These are phyloP conservation scores for Paecilomyces formosus DNA, from an alignment of 2,329 filamentous ascomycete species.

Conservation along the genomic window DNA sequence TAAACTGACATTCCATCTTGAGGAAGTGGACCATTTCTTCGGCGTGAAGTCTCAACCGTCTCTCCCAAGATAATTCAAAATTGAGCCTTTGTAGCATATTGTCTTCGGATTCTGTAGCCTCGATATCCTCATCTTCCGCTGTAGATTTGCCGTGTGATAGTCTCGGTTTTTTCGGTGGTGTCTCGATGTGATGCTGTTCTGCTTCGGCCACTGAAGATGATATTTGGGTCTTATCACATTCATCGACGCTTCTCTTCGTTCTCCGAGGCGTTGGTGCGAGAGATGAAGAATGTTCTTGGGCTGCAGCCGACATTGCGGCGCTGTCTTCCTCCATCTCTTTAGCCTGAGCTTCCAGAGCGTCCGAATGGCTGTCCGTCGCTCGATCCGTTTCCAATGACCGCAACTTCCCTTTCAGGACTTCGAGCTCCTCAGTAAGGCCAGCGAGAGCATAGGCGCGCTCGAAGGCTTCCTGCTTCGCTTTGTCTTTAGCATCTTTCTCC, in stretches of 20 bases:
- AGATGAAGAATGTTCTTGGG: constrained; percentile 25
- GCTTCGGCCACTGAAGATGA: constrained; percentile 4
- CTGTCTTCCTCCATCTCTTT: constrained; percentile 20
- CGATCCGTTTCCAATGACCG: constrained; percentile 26
- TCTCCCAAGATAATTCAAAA: constrained; percentile 46
- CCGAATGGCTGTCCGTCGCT: constrained; percentile 20
- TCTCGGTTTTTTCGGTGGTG: constrained; percentile 25
- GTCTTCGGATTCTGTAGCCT: constrained; percentile 23
- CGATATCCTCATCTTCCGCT: constrained; percentile 17
- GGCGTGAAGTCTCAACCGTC: constrained; percentile 42
- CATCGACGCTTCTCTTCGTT: constrained; percentile 25
- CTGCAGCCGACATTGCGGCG: constrained; percentile 17
- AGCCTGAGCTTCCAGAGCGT: constrained; percentile 23
- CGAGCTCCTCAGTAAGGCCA: constrained; percentile 37
- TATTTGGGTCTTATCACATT: constrained; percentile 15
- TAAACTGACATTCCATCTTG: constrained; percentile 44
- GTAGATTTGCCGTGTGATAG: constrained; percentile 22
- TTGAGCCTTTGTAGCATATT: constrained; percentile 39
- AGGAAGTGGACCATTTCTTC: constrained; percentile 50
- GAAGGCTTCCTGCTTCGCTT: constrained; percentile 40
- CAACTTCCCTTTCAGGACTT: constrained; percentile 35
- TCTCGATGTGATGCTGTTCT: constrained; percentile 13
- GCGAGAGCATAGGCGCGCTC: constrained; percentile 40
- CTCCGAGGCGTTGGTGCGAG: constrained; percentile 23
- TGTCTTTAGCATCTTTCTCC: constrained; percentile 41